Base-by-base conservation (phyloP, 257 asterid species). In the Echium plantagineum region DNA sequence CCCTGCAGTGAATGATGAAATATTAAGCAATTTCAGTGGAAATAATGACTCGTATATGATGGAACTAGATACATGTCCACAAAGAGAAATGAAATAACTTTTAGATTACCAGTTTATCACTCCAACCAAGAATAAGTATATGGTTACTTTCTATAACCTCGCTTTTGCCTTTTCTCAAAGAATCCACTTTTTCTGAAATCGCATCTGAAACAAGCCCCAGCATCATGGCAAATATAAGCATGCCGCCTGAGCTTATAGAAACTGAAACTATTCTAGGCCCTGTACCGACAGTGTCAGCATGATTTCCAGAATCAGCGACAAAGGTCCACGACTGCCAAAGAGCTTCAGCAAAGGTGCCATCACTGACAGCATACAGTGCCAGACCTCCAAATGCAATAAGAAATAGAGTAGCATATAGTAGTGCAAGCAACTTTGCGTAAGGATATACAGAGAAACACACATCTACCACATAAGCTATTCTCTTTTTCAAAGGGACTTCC, bases 221-320 rank as follows among this genome's bases (percentile, higher is more conserved):
- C 98, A 90, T 90, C 98, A 90, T 90, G 66, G 98, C 98, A 78
- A 90, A 90, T 77, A 90, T 85, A 60, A 90, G 96, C 98, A 90
- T 90, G 73, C 95, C 98, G 61, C 98, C 96, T 22, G 98, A 79
- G 72, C 84, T 90, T 75, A 90, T 83, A 65, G 94, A 86, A 65
- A 90, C 98, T 19, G 98, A 85, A 75, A 90, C 98, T 48, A 90
- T 76, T 71, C 96, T 77, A 21, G 91, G 94, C 69, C 98, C 96
- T 55, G 75, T 80, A 38, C 96, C 98, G 60, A 78, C 91, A 71
- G 75, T 85, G 66, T 90, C 98, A 38, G 98, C 95, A 70, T 87
- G 98, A 71, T 75, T 90, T 74, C 98, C 98, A 6, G 96, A 90
- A 76, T 87, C 98, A 17, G 98, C 98, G 67, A 90, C 89, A 66